Conservation (phyloP, 192 early-diverging fungal genomes). For the Neocallimastix lanati region DNA sequence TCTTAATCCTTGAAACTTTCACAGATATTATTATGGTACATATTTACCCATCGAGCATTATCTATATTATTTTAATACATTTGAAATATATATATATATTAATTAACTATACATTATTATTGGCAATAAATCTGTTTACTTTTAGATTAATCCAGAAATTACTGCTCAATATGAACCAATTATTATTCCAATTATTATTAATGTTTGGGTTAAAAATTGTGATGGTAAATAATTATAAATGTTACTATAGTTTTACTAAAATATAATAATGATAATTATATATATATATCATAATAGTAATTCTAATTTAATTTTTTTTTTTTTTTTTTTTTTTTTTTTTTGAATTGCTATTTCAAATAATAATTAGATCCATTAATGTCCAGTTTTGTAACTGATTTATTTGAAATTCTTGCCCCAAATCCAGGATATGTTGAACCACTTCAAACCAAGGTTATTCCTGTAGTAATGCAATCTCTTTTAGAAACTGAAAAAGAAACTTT, state of each 20-base stretch:
- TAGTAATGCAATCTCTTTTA: conserved; percentile 34
- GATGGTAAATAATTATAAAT: conserved; percentile 16
- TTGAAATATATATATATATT: conserved; percentile 23
- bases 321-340: too few relatives aligned
- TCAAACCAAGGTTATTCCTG: conserved; percentile 53
- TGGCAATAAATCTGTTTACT: conserved; percentile 13
- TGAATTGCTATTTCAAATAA: too few relatives aligned
- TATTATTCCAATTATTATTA: conserved; percentile 50
- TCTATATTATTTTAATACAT: too few relatives aligned
- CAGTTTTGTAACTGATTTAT: conserved; percentile 56
- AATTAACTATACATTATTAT: too few relatives aligned
- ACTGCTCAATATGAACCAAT: conserved; percentile 52
- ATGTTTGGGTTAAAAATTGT: conserved; percentile 61
- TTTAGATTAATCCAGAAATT: conserved; percentile 49
- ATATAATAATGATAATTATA: too few relatives aligned
- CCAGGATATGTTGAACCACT: conserved; percentile 37
- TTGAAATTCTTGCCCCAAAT: conserved; percentile 57
- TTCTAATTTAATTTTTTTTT: neutral
- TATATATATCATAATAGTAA: too few relatives aligned
- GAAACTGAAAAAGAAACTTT: conserved; percentile 13
- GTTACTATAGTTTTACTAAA: too few relatives aligned
- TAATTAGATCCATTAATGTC: conserved; percentile 48
- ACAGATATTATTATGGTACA: conserved; percentile 40
- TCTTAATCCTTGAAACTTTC: conserved; percentile 48
- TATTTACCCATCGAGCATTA: too few relatives aligned